Percentiles rank a stretch among this genome's conserved stretches.
phyloP scores from a whole-genome alignment of 2,329 filamentous ascomycete species.

The Botrytis aclada region DNA sequence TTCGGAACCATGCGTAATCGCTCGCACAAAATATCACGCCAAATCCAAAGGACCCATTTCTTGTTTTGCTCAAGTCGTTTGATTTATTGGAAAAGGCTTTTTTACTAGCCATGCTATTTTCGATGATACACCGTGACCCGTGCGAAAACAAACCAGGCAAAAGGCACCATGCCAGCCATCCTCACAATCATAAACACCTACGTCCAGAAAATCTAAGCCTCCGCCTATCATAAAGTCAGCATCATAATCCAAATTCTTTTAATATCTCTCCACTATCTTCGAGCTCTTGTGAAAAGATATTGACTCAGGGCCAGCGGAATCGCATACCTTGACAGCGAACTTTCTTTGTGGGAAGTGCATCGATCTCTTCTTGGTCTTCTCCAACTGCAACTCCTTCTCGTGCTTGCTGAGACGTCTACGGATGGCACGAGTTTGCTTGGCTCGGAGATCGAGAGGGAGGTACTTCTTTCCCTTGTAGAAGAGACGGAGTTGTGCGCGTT shows the following conservation, averaged over 20 bases:
- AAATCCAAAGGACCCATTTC: slow-evolving; percentile 16
- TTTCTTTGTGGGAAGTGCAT: slow-evolving; percentile 98
- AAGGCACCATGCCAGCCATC: slow-evolving; percentile 27
- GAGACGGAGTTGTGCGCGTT: slow-evolving; percentile 93
- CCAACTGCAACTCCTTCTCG: slow-evolving; percentile 78
- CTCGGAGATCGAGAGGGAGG: slow-evolving; percentile 93
- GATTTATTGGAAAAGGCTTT: slow-evolving; percentile 35
- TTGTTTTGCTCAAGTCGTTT: slow-evolving; percentile 34
- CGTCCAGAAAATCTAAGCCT: slow-evolving; percentile 34
- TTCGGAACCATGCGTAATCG: background rate
- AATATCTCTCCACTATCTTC: background rate
- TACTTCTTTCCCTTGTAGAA: slow-evolving; percentile 99
- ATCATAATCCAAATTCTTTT: background rate
- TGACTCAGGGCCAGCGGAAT: background rate
- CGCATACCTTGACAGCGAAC: slow-evolving; percentile 86
- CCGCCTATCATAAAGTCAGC: slow-evolving; percentile 32
- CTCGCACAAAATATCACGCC: slow-evolving; percentile 19
- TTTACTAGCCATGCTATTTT: slow-evolving; percentile 38
- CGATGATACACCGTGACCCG: slow-evolving; percentile 35
- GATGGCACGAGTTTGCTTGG: slow-evolving; percentile 98
- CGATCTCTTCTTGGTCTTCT: slow-evolving; percentile 96
- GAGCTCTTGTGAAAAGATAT: background rate
- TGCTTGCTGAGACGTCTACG: slow-evolving; percentile 90
- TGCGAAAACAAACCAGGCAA: slow-evolving; percentile 27
- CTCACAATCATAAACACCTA: slow-evolving; percentile 29